phyloP scores from a whole-genome alignment of 108 stramenopile species.

The Nitzschia sp. region DNA sequence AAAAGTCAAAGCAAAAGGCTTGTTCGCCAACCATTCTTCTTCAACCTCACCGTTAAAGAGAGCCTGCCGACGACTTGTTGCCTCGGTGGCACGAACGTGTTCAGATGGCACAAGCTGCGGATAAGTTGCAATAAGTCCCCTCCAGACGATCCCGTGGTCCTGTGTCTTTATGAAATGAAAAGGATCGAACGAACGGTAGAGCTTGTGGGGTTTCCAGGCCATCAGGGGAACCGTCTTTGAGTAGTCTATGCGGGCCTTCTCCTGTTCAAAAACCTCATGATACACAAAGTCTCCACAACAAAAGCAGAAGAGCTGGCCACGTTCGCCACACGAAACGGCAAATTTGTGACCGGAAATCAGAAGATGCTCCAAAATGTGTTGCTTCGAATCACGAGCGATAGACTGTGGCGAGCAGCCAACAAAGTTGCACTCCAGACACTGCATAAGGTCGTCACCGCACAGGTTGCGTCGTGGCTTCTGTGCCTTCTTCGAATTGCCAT shows the following conservation, averaged over 20 bases:
- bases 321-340: slow-evolving; percentile 67
- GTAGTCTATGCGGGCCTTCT: slow-evolving; percentile 64
- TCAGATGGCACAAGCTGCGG: slow-evolving; percentile 58
- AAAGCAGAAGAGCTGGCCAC: slow-evolving; percentile 71
- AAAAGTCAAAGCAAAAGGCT: slow-evolving; percentile 20
- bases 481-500: background rate
- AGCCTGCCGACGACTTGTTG: slow-evolving; percentile 39
- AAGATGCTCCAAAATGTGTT: slow-evolving; percentile 65
- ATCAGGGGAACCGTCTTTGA: slow-evolving; percentile 45
- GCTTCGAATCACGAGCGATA: slow-evolving; percentile 24
- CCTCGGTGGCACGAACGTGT: slow-evolving; percentile 48
- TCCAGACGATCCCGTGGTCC: slow-evolving; percentile 77
- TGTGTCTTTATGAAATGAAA: slow-evolving; percentile 59
- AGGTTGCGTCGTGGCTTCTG: background rate
- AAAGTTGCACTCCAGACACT: slow-evolving; percentile 74
- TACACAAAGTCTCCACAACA: slow-evolving; percentile 68
- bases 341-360: slow-evolving; percentile 66
- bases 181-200: slow-evolving; percentile 72
- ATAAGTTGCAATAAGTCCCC: slow-evolving; percentile 71
- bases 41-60: slow-evolving; percentile 28
- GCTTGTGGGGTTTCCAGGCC: slow-evolving; percentile 55
- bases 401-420: slow-evolving; percentile 56
- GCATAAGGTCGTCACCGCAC: slow-evolving; percentile 64
- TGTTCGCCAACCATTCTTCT: slow-evolving; percentile 22
- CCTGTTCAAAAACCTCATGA: slow-evolving; percentile 75